Evolutionary conservation across 2,329 filamentous ascomycete species (phyloP).

Genomic region (Apiospora saccharicola): DNA sequence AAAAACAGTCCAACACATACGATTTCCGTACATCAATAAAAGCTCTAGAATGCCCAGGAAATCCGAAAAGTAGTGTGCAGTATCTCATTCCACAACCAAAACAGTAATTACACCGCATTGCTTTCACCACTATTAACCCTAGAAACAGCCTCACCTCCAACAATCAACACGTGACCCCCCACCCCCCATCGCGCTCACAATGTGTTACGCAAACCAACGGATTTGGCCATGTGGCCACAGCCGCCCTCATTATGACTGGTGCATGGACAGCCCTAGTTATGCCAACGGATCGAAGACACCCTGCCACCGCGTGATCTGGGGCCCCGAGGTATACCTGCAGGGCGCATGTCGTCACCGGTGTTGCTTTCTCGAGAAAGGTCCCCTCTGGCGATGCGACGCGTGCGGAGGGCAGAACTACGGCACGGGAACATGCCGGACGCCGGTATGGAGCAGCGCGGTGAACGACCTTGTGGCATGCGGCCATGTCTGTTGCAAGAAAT

Average conservation of each 20-base stretch:
- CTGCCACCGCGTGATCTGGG: background rate
- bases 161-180: background rate
- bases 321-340: background rate
- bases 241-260: background rate
- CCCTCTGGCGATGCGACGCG: background rate
- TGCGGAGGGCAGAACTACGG: background rate
- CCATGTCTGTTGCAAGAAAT: background rate
- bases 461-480: too few relatives aligned
- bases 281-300: background rate
- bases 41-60: too few relatives aligned
- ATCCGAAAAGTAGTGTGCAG: too few relatives aligned
- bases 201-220: background rate
- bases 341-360: background rate
- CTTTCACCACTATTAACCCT: background rate
- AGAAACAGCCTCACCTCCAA: background rate
- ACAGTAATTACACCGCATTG: too few relatives aligned
- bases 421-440: background rate
- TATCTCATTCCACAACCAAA: too few relatives aligned
- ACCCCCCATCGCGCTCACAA: background rate
- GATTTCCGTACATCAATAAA: too few relatives aligned
- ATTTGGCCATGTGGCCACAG: background rate
- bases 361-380: background rate
- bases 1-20: too few relatives aligned
- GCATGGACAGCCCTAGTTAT: background rate
- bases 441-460: too few relatives aligned